Evolutionary conservation across 2,329 filamentous ascomycete species (phyloP).

Genomic region (Diaporthe batatas): DNA sequence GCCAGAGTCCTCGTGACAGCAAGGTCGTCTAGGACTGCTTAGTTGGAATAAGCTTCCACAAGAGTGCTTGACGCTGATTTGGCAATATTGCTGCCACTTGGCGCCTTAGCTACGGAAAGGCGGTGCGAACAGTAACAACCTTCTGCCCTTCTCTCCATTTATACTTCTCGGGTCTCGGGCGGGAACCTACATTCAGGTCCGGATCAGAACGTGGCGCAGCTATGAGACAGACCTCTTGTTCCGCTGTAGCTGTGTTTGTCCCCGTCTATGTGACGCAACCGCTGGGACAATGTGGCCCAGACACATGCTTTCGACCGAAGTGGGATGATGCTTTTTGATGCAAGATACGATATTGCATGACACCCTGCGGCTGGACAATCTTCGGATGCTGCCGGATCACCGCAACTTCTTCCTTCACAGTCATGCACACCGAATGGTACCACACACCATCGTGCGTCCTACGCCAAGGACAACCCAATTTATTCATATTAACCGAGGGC

Average conservation of each 20-base stretch:
- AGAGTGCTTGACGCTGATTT: slow-evolving; percentile 27
- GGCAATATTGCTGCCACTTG: neutral
- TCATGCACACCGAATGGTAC: neutral
- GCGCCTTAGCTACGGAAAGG: slow-evolving; percentile 21
- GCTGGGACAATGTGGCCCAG: neutral
- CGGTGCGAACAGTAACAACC: slow-evolving; percentile 22
- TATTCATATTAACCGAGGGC: slow-evolving; percentile 29
- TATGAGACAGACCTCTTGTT: neutral
- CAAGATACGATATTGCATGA: neutral
- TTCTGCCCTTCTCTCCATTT: neutral
- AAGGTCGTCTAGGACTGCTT: slow-evolving; percentile 9
- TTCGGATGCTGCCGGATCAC: slow-evolving; percentile 34
- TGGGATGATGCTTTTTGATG: slow-evolving; percentile 2
- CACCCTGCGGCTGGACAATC: slow-evolving; percentile 17
- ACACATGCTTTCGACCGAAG: neutral
- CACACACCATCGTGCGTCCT: neutral
- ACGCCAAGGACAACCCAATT: slow-evolving; percentile 1
- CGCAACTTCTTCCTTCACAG: slow-evolving; percentile 11
- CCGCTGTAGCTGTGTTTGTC: neutral
- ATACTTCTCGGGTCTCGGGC: neutral
- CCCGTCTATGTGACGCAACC: neutral
- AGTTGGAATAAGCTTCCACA: slow-evolving; percentile 26
- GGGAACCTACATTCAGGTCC: neutral
- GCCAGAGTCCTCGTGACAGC: slow-evolving; percentile 16
- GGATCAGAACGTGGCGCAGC: neutral